Evolutionary conservation across 202 grass and related monocot species (phyloP).

Genomic region (Brachypodium distachyon): DNA sequence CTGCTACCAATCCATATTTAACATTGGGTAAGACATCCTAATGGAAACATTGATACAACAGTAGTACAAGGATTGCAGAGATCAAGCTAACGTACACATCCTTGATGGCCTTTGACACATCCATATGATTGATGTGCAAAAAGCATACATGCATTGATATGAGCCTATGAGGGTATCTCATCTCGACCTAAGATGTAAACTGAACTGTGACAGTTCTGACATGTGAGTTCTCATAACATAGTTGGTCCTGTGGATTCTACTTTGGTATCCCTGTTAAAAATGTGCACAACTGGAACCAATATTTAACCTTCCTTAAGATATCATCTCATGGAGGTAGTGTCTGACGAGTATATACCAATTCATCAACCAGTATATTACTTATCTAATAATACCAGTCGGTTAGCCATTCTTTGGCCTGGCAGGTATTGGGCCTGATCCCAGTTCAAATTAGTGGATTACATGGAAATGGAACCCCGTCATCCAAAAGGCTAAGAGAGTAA

Average conservation of each 20-base stretch:
- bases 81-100: background rate
- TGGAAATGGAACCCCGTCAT: background rate
- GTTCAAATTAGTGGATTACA: background rate
- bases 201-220: slow-evolving; percentile 1
- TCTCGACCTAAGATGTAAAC: background rate
- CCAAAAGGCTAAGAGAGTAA: background rate
- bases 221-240: background rate
- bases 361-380: background rate
- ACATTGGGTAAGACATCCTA: background rate
- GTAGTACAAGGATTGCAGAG: background rate
- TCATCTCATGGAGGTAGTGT: background rate
- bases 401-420: background rate
- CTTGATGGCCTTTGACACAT: background rate
- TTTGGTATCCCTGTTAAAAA: background rate
- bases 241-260: background rate
- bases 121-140: background rate
- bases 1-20: background rate
- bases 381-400: background rate
- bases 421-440: background rate
- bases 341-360: background rate
- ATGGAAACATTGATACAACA: background rate
- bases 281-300: background rate
- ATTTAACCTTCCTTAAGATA: background rate
- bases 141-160: background rate
- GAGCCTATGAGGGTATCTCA: background rate